A percentile compares a stretch with the other conserved stretches of the same genome.
Conservation (phyloP, 345 rosid species). For the Rhodamnia argentea region DNA sequence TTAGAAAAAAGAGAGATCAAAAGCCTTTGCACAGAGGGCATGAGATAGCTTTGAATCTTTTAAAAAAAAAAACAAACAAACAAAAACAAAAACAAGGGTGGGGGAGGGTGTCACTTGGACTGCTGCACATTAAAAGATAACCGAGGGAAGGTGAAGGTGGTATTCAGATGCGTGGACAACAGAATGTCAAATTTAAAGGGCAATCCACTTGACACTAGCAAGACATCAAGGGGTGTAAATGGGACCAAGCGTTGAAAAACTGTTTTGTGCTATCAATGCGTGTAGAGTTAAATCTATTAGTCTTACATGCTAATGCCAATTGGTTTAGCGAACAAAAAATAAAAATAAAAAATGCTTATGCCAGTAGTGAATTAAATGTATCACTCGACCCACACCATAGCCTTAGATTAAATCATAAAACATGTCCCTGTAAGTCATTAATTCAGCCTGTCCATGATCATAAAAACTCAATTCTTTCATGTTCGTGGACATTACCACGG, state of each 20-base stretch:
- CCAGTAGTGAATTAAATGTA: neutral
- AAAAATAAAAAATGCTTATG: neutral
- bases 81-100: neutral
- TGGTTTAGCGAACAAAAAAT: neutral
- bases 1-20: neutral
- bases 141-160: neutral
- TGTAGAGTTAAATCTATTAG: neutral
- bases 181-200: neutral
- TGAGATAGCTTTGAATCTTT: neutral
- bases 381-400: neutral
- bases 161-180: neutral
- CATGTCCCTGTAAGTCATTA: neutral
- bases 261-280: neutral
- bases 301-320: neutral
- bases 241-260: neutral
- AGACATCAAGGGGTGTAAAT: neutral
- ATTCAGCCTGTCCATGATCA: neutral
- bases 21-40: neutral
- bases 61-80: neutral
- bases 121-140: neutral
- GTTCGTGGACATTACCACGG: neutral
- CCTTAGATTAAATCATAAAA: neutral
- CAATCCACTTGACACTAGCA: neutral
- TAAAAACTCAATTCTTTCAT: neutral
- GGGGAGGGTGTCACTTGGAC: neutral